A percentile compares a stretch with the other conserved stretches of the same genome.
phyloP scores from a whole-genome alignment of 352 stramenopile species.

The Phytopythium aichiense region DNA sequence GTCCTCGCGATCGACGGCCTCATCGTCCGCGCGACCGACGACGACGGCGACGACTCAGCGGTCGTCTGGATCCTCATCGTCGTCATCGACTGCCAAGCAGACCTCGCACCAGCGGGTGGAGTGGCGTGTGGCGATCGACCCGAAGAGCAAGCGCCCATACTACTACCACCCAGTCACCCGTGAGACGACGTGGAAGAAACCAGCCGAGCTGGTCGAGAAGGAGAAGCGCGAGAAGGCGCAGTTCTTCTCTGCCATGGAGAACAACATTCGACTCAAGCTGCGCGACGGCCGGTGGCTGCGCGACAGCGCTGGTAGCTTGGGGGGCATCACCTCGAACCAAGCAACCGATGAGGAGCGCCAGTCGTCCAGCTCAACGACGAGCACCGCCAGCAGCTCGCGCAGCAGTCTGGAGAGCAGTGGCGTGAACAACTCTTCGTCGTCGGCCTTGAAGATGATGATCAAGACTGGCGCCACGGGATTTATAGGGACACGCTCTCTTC shows the following conservation, averaged over 20 bases:
- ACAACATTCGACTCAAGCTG: slow-evolving; percentile 92
- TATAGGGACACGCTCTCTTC: slow-evolving; percentile 35
- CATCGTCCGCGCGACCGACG: background rate
- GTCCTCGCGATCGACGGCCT: background rate
- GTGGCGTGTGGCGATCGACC: slow-evolving; percentile 77
- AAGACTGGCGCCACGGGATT: slow-evolving; percentile 10
- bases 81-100: slow-evolving; percentile 5
- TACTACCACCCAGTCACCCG: slow-evolving; percentile 95
- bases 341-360: slow-evolving; percentile 23
- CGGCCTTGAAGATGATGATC: slow-evolving; percentile 10
- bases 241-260: slow-evolving; percentile 97
- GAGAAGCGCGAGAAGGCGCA: slow-evolving; percentile 77
- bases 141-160: slow-evolving; percentile 91
- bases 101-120: slow-evolving; percentile 26
- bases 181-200: slow-evolving; percentile 98
- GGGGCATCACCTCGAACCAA: slow-evolving; percentile 19
- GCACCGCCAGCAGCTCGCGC: slow-evolving; percentile 34
- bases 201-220: slow-evolving; percentile 63
- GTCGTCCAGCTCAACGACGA: slow-evolving; percentile 31
- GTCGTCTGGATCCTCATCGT: background rate
- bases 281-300: slow-evolving; percentile 58
- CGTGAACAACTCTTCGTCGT: slow-evolving; percentile 10
- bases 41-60: background rate
- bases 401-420: slow-evolving; percentile 17
- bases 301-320: slow-evolving; percentile 28